Base-by-base conservation (phyloP, 495 filamentous ascomycete genomes). In the Trichocladium antarcticum region DNA sequence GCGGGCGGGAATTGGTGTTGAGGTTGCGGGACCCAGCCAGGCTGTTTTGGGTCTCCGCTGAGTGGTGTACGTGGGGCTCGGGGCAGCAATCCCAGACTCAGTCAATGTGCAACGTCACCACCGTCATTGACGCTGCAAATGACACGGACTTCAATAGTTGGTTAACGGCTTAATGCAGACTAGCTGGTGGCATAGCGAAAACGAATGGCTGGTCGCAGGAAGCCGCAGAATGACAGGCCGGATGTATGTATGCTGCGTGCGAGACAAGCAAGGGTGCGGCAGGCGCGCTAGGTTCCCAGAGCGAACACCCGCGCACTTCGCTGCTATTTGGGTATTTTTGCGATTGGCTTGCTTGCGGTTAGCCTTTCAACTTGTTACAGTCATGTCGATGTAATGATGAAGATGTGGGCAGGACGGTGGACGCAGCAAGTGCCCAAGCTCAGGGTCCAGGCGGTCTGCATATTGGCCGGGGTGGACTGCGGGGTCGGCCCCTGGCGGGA, bases 341-440 rank as follows among this genome's bases (percentile, higher is more conserved):
- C 14, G 35, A 37, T 15, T 37, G 5, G 35, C 15, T 15, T 16
- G 35, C 15, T 6, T 6, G 16, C 17, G 37, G 22, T 47, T 19
- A 21, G 16, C 14, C n/a, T 19, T 34, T n/a, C 10, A 6, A 6
- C 45, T 11, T 22, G 45, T 39, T 47, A 28, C 27, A 37, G 37
- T 49, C 47, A 49, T 42, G 47, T 16, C 47, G 38, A 49, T 42
- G 47, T 42, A 42, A 49, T 49, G 20, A 49, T 36, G 47, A 32
- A 14, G 31, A 32, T 27, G 24, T 27, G 24, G 24, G 24, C 24
- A 10, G 5, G 31, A 2, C 2, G 10, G 31, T 32, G 31, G 31
- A 14, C 2, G 31, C 5, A 3, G 31, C 10, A 10, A 29, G 27
- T 32, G 31, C 10, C 11, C 5, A 32, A 32, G 9, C 31, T 32